Evolutionary conservation across 768 basidiomycete genomes (phyloP), one percentile per base, ranked within the genome.

Genomic region (Leccinellum albellum): DNA sequence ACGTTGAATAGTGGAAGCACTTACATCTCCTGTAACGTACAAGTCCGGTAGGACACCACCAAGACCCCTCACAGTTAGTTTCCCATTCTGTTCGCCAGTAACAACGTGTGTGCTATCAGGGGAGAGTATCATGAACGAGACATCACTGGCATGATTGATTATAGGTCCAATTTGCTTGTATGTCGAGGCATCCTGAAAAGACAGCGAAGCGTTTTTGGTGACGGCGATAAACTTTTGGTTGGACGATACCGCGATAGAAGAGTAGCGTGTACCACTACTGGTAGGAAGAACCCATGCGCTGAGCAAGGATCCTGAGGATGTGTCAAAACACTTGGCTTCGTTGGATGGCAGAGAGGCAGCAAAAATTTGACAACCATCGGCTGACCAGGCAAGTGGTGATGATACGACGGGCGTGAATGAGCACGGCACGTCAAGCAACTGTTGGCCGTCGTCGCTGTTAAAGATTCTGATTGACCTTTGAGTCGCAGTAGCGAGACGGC

Each of bases 51-150:
- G 45, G 7, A 58, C 32, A 7, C 26, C 29, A 26, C 6, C 23
- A 6, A 58, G 49, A 23, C 8, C 23, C 3, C 45, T 23, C 0
- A 62, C 1, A 8, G 23, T 53, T 0, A 56, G 6, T n/a, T 21
- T 46, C 14, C 60, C 60, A 2, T 42, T 40, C 3, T 1, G 0
- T 17, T 61, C 60, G 1, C 51, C 51, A 0, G 24, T 53, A 1
- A 20, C 51, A 13, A 61, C 23, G 17, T 6, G 14, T 2, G 33
- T 15, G 14, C 45, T 42, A 1, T 49, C 7, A 1, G 46, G 40
- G 24, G 60, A 62, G 44, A 62, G 40, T 0, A 53, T 32, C 3
- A 62, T 21, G 3, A n/a, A 33, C 26, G 26, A 26, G 26, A 6
- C 1, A 2, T 1, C 0, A 15, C 31, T 26, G n/a, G 4, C 1